Evolutionary conservation across 306 rosid genomes (phyloP).

Genomic region (Elaeagnus macrophylla): DNA sequence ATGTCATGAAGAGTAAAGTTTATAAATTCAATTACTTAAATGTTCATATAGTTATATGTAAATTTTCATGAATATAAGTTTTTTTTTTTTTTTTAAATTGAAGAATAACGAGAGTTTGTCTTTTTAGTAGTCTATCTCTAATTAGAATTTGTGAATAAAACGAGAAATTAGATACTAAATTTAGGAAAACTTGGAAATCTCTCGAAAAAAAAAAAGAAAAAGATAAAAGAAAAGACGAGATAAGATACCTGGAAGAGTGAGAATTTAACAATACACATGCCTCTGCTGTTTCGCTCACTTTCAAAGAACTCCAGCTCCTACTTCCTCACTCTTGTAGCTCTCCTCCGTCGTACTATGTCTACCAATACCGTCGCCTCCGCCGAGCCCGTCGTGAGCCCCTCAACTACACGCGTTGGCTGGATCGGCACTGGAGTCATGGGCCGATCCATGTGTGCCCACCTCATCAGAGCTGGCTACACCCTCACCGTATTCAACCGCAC

Average conservation of each 20-base stretch:
- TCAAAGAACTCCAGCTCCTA: constrained; percentile 10
- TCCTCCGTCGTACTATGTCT: constrained; percentile 46
- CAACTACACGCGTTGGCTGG: constrained; percentile 81
- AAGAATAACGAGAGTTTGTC: too few relatives aligned
- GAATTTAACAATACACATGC: constrained; percentile 6
- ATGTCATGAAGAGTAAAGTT: too few relatives aligned
- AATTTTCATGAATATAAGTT: too few relatives aligned
- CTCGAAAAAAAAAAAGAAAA: too few relatives aligned
- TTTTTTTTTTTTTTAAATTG: too few relatives aligned
- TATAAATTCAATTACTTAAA: too few relatives aligned
- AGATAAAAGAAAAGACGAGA: too few relatives aligned
- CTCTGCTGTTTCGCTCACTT: constrained; percentile 12
- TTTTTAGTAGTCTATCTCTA: too few relatives aligned
- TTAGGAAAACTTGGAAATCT: too few relatives aligned
- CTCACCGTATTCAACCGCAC: constrained; percentile 96
- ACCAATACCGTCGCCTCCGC: constrained; percentile 11
- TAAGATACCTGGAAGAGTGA: not conserved
- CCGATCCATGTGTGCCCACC: constrained; percentile 72
- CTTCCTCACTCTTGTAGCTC: constrained; percentile 7
- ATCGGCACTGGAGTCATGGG: constrained; percentile 98
- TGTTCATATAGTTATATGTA: too few relatives aligned
- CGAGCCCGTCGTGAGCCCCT: constrained; percentile 39
- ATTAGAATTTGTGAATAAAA: too few relatives aligned
- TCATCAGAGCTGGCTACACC: constrained; percentile 70
- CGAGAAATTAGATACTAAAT: too few relatives aligned